Percentiles rank a stretch among this genome's conserved stretches.
phyloP scores from a whole-genome alignment of 495 filamentous ascomycete species.

The Parachaetomium inaequale region DNA sequence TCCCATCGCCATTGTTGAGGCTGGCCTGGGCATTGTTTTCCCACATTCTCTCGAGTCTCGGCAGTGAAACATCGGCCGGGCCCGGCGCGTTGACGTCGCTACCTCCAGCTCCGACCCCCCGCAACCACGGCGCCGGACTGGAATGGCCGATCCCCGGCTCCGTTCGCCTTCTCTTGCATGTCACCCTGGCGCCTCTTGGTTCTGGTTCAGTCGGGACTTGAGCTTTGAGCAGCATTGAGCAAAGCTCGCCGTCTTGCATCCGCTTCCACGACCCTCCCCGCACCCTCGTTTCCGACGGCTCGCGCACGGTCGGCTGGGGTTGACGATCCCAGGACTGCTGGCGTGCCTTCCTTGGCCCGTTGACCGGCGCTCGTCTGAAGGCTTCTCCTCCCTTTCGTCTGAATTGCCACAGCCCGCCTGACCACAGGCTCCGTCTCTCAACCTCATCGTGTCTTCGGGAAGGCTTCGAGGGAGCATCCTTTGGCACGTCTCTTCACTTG shows the following conservation, averaged over 20 bases:
- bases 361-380: neutral
- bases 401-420: neutral
- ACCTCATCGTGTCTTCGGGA: too few species aligned
- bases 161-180: neutral
- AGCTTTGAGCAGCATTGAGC: neutral
- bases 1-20: neutral
- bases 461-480: neutral
- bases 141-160: slow-evolving; percentile 10
- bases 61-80: slow-evolving; percentile 10
- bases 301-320: neutral
- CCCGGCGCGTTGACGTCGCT: neutral
- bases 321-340: neutral
- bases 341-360: neutral
- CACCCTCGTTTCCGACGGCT: neutral
- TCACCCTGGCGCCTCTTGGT: neutral
- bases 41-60: neutral
- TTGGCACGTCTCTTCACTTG: neutral
- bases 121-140: slow-evolving; percentile 7
- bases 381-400: neutral
- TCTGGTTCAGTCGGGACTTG: neutral
- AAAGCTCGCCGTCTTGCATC: neutral
- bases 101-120: neutral
- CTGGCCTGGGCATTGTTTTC: neutral
- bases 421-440: neutral
- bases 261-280: neutral